Evolutionary conservation across 768 basidiomycete species (phyloP).

Genomic region (Phanerochaete carnosa): DNA sequence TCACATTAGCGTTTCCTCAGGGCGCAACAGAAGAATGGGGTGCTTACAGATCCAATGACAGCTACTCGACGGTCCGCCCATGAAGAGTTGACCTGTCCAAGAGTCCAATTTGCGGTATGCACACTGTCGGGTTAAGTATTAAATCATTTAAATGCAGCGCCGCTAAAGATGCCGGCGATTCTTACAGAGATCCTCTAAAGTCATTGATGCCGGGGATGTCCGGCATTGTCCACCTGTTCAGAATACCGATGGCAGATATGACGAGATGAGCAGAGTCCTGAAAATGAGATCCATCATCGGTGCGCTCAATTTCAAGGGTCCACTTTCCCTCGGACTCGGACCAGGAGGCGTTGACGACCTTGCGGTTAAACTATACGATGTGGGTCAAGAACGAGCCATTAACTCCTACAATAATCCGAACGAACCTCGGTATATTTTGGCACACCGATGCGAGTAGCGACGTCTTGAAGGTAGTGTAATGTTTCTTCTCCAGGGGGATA

Average conservation of each 20-base stretch:
- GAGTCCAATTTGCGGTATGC: constrained; percentile 34
- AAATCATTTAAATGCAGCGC: neutral
- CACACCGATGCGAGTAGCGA: neutral
- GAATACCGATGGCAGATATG: constrained; percentile 30
- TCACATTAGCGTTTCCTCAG: neutral
- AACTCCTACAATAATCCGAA: neutral
- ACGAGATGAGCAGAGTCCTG: constrained; percentile 26
- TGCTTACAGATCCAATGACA: constrained; percentile 20
- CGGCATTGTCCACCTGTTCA: constrained; percentile 39
- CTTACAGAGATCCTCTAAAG: constrained; percentile 29
- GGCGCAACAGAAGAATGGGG: too few relatives aligned
- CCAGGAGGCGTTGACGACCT: neutral
- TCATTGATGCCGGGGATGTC: constrained; percentile 32
- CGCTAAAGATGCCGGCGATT: neutral
- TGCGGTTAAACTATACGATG: neutral
- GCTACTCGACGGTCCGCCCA: constrained; percentile 21
- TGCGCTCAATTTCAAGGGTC: neutral
- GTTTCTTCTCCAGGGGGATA: constrained; percentile 1
- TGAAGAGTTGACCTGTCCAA: constrained; percentile 11
- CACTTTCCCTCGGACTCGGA: neutral
- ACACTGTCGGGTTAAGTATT: constrained; percentile 6
- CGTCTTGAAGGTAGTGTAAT: neutral
- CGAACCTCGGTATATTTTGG: neutral
- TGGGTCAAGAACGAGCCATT: neutral
- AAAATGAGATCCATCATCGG: neutral